phyloP scores from a whole-genome alignment of 129 eudicot species.

The Logfia minima region DNA sequence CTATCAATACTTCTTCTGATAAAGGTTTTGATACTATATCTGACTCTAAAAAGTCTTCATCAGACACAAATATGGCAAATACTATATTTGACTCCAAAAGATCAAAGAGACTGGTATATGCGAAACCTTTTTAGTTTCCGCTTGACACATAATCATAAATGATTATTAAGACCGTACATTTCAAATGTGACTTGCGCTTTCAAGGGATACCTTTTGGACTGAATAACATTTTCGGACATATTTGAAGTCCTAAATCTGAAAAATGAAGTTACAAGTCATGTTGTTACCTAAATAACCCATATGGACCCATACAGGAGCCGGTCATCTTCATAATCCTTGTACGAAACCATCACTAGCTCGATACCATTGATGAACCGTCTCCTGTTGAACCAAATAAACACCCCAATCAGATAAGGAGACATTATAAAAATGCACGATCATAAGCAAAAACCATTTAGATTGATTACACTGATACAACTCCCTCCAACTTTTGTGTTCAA shows the following conservation, averaged over 20 bases:
- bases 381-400: slow-evolving; percentile 17
- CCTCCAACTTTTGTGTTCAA: slow-evolving; percentile 43
- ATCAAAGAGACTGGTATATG: background rate
- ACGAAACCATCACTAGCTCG: slow-evolving; percentile 27
- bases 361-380: slow-evolving; percentile 32
- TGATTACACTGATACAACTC: slow-evolving; percentile 51
- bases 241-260: background rate
- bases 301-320: background rate
- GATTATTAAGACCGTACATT: background rate
- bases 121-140: background rate
- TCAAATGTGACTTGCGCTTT: no score
- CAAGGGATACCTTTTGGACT: background rate
- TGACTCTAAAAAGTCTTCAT: background rate
- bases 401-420: background rate
- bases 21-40: background rate
- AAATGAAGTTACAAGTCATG: background rate
- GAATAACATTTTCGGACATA: background rate
- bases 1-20: background rate
- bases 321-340: slow-evolving; percentile 34
- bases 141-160: background rate
- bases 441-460: background rate
- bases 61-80: background rate
- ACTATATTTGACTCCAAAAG: background rate
- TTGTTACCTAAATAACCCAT: slow-evolving; percentile 27
- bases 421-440: background rate